Conservation (phyloP, 441 rosid genomes). For the Omphalea diandra region DNA sequence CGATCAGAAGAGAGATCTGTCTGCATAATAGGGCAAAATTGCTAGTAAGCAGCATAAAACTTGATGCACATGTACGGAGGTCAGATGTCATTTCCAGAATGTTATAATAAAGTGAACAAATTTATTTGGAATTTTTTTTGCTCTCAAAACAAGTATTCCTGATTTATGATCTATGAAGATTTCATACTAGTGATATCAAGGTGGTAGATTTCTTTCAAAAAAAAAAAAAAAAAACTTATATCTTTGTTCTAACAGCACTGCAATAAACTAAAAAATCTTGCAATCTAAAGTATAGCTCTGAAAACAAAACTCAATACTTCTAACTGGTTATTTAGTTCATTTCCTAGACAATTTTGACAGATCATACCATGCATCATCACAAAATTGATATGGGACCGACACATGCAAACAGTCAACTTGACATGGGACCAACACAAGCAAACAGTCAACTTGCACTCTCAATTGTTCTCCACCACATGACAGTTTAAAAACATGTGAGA, state of each 20-base stretch:
- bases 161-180: neutral
- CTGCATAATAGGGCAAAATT: neutral
- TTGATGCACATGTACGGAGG: neutral
- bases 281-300: neutral
- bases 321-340: neutral
- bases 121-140: neutral
- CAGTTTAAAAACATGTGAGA: too few relatives aligned
- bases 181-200: neutral
- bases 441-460: neutral
- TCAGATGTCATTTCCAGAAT: neutral
- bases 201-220: neutral
- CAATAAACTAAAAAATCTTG: neutral
- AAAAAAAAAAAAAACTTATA: too few relatives aligned
- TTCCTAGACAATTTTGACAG: neutral
- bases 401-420: neutral
- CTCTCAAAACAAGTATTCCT: neutral
- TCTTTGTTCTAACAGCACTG: neutral
- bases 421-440: neutral
- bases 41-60: neutral
- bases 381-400: neutral
- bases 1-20: neutral
- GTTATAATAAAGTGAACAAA: neutral
- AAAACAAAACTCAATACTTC: neutral
- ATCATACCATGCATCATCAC: too few relatives aligned
- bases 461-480: neutral